Base-by-base conservation (phyloP, 495 filamentous ascomycete genomes). In the Polyplosphaeria fusca region DNA sequence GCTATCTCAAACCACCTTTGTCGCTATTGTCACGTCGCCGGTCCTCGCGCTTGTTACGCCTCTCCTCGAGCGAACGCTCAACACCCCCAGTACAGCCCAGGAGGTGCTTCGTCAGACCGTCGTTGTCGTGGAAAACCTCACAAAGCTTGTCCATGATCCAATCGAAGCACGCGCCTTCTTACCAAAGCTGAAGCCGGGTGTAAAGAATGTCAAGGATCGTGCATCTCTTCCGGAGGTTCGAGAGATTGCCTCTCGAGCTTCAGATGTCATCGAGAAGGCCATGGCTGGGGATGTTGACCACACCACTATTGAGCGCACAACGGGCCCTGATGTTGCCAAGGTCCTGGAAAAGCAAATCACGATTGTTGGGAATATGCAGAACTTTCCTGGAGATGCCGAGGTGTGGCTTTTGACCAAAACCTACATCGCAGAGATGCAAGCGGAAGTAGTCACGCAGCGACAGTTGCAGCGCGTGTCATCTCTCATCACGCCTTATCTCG, bases 51-150 rank as follows among this genome's bases (percentile, higher is more conserved):
- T 99, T 7, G 82, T 99, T 26, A 99, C 93, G 3, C 93, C 93
- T 28, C 86, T 97, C 55, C 83, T 99, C 20, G 94, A 96, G 70
- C 83, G 93, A 53, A 87, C 91, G 11, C 81, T 97, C 43, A 95
- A 95, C 72, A 88, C 86, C 37, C 93, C 92, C 4, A 78, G 80
- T 12, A 99, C 93, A 7, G 81, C 87, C 13, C 93, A 98, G 72
- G 93, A 98, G 74, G 93, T 96, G 2, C 77, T 97, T 27, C 86
- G 93, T 28, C 94, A 96, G 69, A 95, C 92, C 3, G 90, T 94
- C 19, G 88, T 97, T 16, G 95, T 99, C n/a, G 89, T 94, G 25
- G 93, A 99, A 75, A 99, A 99, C 71, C 73, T 99, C 74, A 99
- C 93, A 43, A 99, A 96, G 77, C 80, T 99, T 24, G 93, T 99